phyloP scores from a whole-genome alignment of 2,329 filamentous ascomycete species.

The Fusarium torreyae region DNA sequence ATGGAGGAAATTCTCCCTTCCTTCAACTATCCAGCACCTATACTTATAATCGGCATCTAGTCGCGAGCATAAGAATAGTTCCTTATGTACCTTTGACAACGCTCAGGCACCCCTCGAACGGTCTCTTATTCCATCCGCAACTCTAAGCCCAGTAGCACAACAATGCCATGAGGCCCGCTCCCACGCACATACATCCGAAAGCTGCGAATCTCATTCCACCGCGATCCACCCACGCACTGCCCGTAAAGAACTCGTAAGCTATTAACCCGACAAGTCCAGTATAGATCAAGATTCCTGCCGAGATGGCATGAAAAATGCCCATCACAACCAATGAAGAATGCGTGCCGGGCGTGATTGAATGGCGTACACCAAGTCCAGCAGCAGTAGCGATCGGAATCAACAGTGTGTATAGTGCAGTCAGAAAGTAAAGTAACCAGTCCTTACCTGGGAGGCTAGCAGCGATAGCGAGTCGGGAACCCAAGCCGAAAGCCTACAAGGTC shows the following conservation, averaged over 20 bases:
- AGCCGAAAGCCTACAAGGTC: no score
- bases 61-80: background rate
- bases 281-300: background rate
- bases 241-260: background rate
- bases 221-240: background rate
- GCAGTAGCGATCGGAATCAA: no score
- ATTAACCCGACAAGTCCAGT: background rate
- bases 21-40: background rate
- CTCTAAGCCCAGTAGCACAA: background rate
- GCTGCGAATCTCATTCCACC: background rate
- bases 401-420: no score
- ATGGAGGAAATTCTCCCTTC: no score
- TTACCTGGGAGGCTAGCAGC: no score
- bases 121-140: background rate
- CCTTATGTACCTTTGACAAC: no score
- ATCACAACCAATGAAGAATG: background rate
- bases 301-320: background rate
- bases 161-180: background rate
- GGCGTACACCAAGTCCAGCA: background rate
- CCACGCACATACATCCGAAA: background rate
- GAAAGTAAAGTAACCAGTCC: no score
- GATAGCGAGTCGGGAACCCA: no score
- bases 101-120: no score
- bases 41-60: background rate
- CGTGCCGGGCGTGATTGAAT: background rate